A percentile compares a stretch with the other conserved stretches of the same genome.
These are phyloP conservation scores for Acanthamoeba sp. DNA, from an alignment of 208 protist species.

Conservation along the genomic window DNA sequence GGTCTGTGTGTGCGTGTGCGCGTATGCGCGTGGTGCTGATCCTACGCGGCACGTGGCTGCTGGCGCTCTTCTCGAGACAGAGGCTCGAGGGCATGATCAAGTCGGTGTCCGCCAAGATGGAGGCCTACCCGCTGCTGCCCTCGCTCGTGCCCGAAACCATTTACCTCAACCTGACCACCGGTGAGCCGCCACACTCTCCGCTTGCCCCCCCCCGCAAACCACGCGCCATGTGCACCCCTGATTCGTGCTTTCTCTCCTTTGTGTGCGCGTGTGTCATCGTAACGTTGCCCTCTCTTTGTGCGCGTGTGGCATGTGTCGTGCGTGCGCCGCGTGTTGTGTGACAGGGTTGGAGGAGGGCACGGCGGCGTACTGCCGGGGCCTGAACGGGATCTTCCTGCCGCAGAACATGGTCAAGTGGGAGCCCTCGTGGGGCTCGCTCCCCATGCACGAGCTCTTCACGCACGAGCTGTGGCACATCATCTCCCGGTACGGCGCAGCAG, in stretches of 20 bases:
- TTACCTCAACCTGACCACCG: slow-evolving; percentile 23
- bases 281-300: too few species aligned
- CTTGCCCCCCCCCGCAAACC: neutral
- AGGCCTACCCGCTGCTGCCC: slow-evolving; percentile 22
- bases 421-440: neutral
- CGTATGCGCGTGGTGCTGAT: too few species aligned
- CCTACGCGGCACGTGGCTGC: neutral
- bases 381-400: slow-evolving; percentile 18
- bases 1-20: too few species aligned
- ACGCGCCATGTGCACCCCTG: too few species aligned
- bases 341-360: neutral
- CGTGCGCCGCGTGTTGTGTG: too few species aligned
- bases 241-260: too few species aligned
- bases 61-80: neutral
- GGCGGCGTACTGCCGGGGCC: slow-evolving; percentile 12
- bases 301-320: too few species aligned
- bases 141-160: neutral
- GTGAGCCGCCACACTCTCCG: neutral
- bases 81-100: neutral
- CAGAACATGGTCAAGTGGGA: neutral
- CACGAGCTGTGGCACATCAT: slow-evolving; percentile 54
- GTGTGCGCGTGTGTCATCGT: too few species aligned
- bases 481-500: neutral
- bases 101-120: slow-evolving; percentile 3
- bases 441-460: slow-evolving; percentile 36